These are phyloP conservation scores for Aspergillus pseudotamarii DNA, from an alignment of 2,329 filamentous ascomycete species.

Conservation along the genomic window DNA sequence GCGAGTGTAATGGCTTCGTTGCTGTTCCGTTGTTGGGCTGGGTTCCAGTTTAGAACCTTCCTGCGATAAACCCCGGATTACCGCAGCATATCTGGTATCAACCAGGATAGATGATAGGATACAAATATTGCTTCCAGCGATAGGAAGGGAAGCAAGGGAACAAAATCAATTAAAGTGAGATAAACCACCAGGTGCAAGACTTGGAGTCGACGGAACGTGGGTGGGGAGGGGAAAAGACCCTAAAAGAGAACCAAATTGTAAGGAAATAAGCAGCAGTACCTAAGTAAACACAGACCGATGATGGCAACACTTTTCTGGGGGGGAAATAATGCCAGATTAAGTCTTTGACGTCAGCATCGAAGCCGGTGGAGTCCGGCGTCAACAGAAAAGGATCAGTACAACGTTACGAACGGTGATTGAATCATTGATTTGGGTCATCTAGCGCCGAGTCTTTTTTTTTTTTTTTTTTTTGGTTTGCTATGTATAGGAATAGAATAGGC, in stretches of 20 bases:
- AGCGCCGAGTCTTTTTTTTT: background rate
- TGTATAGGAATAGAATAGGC: background rate
- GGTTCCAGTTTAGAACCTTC: slow-evolving; percentile 1
- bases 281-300: background rate
- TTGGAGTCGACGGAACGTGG: background rate
- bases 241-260: background rate
- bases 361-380: slow-evolving; percentile 1
- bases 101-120: background rate
- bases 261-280: background rate
- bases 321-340: background rate
- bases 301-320: background rate
- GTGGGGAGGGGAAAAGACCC: background rate
- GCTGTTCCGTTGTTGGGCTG: slow-evolving; percentile 1
- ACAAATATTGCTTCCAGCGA: background rate
- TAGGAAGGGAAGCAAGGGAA: background rate
- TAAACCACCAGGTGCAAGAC: background rate
- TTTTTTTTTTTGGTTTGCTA: background rate
- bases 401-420: background rate
- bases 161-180: background rate
- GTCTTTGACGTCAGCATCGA: slow-evolving; percentile 22
- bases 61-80: slow-evolving; percentile 1
- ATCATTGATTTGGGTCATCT: background rate
- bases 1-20: background rate
- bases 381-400: slow-evolving; percentile 1
- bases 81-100: slow-evolving; percentile 6